These are phyloP conservation scores for Hyphopichia fennica DNA, from an alignment of 1,139 yeast species.

Conservation along the genomic window DNA sequence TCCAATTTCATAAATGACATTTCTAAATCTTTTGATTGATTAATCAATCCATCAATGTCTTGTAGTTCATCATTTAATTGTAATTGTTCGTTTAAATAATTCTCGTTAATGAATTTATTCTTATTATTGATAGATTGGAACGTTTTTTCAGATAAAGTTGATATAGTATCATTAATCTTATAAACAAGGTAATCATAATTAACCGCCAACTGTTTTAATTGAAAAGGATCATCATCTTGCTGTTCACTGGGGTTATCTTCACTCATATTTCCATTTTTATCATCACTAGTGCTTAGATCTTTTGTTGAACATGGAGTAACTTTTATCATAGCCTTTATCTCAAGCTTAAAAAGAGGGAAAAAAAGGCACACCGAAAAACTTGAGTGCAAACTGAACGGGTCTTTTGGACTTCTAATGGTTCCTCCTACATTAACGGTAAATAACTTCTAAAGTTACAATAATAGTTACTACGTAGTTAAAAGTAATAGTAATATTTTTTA, in stretches of 20 bases:
- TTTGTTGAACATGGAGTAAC: too few relatives aligned
- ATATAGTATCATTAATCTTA: constrained; percentile 56
- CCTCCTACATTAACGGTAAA: too few relatives aligned
- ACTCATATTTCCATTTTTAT: too few relatives aligned
- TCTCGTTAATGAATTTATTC: constrained; percentile 28
- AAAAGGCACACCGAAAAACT: too few relatives aligned
- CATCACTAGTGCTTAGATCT: too few relatives aligned
- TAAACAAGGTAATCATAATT: constrained; percentile 63
- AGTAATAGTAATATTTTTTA: constrained; percentile 2
- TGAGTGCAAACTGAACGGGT: too few relatives aligned
- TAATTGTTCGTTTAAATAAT: constrained; percentile 36
- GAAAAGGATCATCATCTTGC: constrained; percentile 56
- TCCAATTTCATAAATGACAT: constrained; percentile 65
- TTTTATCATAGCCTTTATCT: too few relatives aligned
- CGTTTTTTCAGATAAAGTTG: constrained; percentile 38
- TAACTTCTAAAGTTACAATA: too few relatives aligned
- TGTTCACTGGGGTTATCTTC: background rate
- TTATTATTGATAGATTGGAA: constrained; percentile 28
- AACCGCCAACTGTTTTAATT: constrained; percentile 56
- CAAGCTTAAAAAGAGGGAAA: too few relatives aligned
- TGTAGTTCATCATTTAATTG: constrained; percentile 43
- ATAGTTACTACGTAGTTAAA: background rate
- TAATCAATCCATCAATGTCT: constrained; percentile 41
- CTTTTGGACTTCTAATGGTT: too few relatives aligned
- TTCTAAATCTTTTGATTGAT: constrained; percentile 57